These are phyloP conservation scores for Tilletia indica DNA, from an alignment of 1,284 basidiomycete species.

Conservation along the genomic window DNA sequence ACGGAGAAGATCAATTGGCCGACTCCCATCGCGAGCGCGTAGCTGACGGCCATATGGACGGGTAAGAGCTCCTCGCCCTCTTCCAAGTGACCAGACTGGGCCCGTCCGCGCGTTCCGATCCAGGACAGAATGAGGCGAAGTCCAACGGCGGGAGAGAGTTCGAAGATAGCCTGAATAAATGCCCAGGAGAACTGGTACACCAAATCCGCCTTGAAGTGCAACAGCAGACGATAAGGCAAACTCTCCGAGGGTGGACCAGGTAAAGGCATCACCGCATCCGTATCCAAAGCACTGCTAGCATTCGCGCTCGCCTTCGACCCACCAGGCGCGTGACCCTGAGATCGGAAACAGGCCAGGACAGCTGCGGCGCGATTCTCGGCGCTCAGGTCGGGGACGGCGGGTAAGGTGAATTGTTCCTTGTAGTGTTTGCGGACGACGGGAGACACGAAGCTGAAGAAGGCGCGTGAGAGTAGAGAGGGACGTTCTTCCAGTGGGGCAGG, in stretches of 20 bases:
- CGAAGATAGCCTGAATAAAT: slow-evolving; percentile 57
- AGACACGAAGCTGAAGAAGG: slow-evolving; percentile 45
- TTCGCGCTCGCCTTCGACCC: background rate
- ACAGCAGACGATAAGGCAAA: slow-evolving; percentile 43
- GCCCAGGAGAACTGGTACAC: slow-evolving; percentile 57
- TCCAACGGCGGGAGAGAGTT: slow-evolving; percentile 60
- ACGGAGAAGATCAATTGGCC: slow-evolving; percentile 58
- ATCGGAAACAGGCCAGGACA: slow-evolving; percentile 28
- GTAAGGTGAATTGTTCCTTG: slow-evolving; percentile 59
- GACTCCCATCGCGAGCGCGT: slow-evolving; percentile 60
- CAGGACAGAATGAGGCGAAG: slow-evolving; percentile 60
- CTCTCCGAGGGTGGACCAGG: background rate
- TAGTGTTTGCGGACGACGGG: slow-evolving; percentile 59
- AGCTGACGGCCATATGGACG: slow-evolving; percentile 60
- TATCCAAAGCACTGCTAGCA: background rate
- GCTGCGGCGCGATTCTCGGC: slow-evolving; percentile 32
- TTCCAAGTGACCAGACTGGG: slow-evolving; percentile 11
- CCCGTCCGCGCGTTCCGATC: slow-evolving; percentile 51
- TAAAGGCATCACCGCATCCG: slow-evolving; percentile 18
- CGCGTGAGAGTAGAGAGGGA: slow-evolving; percentile 47
- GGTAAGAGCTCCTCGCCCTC: slow-evolving; percentile 44
- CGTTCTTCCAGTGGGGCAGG: slow-evolving; percentile 45
- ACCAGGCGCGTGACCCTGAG: background rate
- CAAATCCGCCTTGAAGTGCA: slow-evolving; percentile 54
- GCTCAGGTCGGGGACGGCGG: slow-evolving; percentile 48